Conservation (phyloP, 2,329 filamentous ascomycete genomes). For the Alternaria solani region DNA sequence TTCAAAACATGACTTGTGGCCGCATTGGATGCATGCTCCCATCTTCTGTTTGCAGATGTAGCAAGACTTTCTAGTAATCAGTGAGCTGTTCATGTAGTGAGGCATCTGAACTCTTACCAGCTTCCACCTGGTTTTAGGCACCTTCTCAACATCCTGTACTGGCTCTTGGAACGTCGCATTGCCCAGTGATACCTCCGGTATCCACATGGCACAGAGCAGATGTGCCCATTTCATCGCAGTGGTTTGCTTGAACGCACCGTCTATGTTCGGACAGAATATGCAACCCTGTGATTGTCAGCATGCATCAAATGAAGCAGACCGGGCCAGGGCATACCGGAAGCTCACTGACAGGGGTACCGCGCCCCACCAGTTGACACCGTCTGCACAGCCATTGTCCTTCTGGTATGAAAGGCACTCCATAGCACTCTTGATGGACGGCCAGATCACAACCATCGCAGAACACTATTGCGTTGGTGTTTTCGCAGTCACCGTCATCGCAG, state of each 20-base stretch:
- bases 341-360: constrained; percentile 78
- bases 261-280: constrained; percentile 97
- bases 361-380: constrained; percentile 94
- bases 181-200: constrained; percentile 92
- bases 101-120: constrained; percentile 56
- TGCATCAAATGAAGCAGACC: not conserved
- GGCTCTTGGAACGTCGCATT: constrained; percentile 99
- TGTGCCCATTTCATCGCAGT: constrained; percentile 97
- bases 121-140: constrained; percentile 93
- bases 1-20: constrained; percentile 95
- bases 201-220: constrained; percentile 96
- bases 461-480: constrained; percentile 98
- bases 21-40: constrained; percentile 98
- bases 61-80: constrained; percentile 64
- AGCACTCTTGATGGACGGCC: constrained; percentile 98
- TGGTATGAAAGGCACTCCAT: constrained; percentile 97
- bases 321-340: constrained; percentile 38
- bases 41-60: constrained; percentile 98
- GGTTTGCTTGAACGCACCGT: constrained; percentile 98
- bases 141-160: constrained; percentile 96
- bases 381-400: constrained; percentile 98
- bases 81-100: not conserved
- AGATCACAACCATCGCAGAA: constrained; percentile 98
- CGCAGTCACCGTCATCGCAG: constrained; percentile 98
- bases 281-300: constrained; percentile 60